Evolutionary conservation across 148 eudicot species (phyloP).

Genomic region (Camellia sinensis): DNA sequence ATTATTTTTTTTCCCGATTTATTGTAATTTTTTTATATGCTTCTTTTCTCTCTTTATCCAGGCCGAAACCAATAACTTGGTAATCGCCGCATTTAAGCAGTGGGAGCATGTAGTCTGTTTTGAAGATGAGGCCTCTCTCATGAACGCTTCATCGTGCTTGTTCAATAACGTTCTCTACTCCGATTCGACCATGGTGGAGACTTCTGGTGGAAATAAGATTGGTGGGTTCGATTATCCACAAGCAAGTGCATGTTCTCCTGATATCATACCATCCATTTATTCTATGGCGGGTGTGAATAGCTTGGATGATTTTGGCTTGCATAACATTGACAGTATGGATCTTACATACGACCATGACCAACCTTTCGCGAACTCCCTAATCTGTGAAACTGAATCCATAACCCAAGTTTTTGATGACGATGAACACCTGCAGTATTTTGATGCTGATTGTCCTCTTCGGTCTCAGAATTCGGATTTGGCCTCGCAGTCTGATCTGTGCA

Average conservation of each 20-base stretch:
- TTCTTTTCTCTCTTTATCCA: slow-evolving; percentile 23
- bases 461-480: slow-evolving; percentile 35
- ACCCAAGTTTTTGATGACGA: slow-evolving; percentile 38
- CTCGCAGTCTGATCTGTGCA: slow-evolving; percentile 40
- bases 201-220: slow-evolving; percentile 31
- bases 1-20: background rate
- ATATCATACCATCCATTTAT: slow-evolving; percentile 58
- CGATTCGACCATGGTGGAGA: slow-evolving; percentile 32
- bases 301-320: slow-evolving; percentile 53
- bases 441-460: slow-evolving; percentile 40
- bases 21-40: background rate
- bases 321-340: slow-evolving; percentile 41
- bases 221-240: slow-evolving; percentile 31
- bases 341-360: slow-evolving; percentile 43
- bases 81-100: slow-evolving; percentile 58
- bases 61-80: slow-evolving; percentile 61
- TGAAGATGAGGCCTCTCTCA: slow-evolving; percentile 60
- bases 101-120: slow-evolving; percentile 61
- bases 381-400: slow-evolving; percentile 43
- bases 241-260: slow-evolving; percentile 44
- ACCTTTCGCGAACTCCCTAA: slow-evolving; percentile 35
- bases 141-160: slow-evolving; percentile 30
- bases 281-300: slow-evolving; percentile 48
- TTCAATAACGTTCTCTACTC: slow-evolving; percentile 22
- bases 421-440: slow-evolving; percentile 49